Conservation (phyloP, 2,329 filamentous ascomycete species). For the Cordyceps militaris region DNA sequence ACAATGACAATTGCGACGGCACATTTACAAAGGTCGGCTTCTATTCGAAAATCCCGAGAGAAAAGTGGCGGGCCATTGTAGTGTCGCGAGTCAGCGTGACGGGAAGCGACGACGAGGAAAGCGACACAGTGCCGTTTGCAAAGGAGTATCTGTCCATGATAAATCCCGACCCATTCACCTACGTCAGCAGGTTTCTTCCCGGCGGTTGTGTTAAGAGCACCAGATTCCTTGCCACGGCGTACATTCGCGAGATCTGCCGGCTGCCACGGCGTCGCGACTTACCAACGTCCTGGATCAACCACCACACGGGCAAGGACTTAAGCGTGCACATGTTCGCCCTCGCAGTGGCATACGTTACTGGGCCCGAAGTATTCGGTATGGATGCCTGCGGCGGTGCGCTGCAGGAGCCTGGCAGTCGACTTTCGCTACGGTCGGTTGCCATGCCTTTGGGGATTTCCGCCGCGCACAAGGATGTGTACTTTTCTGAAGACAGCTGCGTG, state of each 20-base stretch:
- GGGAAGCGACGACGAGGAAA: neutral
- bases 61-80: constrained; percentile 16
- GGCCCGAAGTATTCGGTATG: constrained; percentile 19
- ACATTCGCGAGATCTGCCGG: constrained; percentile 16
- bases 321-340: constrained; percentile 21
- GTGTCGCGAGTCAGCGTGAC: constrained; percentile 19
- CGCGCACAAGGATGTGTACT: constrained; percentile 17
- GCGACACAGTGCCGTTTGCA: neutral
- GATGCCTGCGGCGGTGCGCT: constrained; percentile 9
- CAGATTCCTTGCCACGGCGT: neutral
- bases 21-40: constrained; percentile 22
- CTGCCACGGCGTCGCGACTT: constrained; percentile 21
- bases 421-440: constrained; percentile 22
- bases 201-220: neutral
- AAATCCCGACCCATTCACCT: neutral
- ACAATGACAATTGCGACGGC: constrained; percentile 30
- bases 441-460: constrained; percentile 18
- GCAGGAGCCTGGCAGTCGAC: neutral
- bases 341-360: constrained; percentile 27
- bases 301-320: constrained; percentile 18
- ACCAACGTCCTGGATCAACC: constrained; percentile 21
- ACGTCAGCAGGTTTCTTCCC: neutral
- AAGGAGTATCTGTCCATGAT: neutral
- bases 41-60: constrained; percentile 4
- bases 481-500: constrained; percentile 21